Percentiles rank a stretch among this genome's conserved stretches.
phyloP scores from a whole-genome alignment of 495 filamentous ascomycete genomes.

The Thermochaetoides thermophila region DNA sequence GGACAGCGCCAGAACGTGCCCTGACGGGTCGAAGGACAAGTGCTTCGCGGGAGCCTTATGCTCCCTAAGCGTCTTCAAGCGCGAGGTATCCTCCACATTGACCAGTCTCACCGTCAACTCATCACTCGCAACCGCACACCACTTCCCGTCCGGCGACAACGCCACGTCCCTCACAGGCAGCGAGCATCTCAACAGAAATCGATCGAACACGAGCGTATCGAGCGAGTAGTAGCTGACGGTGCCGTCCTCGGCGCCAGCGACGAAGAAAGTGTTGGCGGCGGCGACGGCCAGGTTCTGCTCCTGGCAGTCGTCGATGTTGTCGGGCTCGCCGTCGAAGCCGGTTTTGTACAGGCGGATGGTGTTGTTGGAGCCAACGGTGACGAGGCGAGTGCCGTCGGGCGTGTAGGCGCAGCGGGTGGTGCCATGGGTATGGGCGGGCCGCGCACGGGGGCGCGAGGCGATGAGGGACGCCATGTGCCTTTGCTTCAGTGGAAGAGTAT shows the following conservation, averaged over 20 bases:
- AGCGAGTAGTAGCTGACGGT: constrained; percentile 79
- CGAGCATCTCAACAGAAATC: constrained; percentile 64
- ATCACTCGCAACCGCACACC: constrained; percentile 94
- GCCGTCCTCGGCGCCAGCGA: constrained; percentile 83
- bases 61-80: constrained; percentile 60
- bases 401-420: constrained; percentile 41
- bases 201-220: constrained; percentile 57
- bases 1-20: constrained; percentile 61
- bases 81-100: constrained; percentile 58
- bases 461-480: constrained; percentile 33
- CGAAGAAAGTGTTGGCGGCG: constrained; percentile 68
- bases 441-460: constrained; percentile 29
- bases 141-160: constrained; percentile 67
- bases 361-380: constrained; percentile 85
- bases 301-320: constrained; percentile 73
- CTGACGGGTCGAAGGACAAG: constrained; percentile 73
- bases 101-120: constrained; percentile 84
- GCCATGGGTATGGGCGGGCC: constrained; percentile 39
- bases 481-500: constrained; percentile 2
- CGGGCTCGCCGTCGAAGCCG: constrained; percentile 78
- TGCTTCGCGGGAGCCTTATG: constrained; percentile 79
- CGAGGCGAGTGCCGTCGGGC: constrained; percentile 39
- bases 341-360: constrained; percentile 81
- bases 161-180: constrained; percentile 76
- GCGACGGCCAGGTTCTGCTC: constrained; percentile 67